Conservation (phyloP, 257 asterid genomes). For the Nyctanthes arbortristis region DNA sequence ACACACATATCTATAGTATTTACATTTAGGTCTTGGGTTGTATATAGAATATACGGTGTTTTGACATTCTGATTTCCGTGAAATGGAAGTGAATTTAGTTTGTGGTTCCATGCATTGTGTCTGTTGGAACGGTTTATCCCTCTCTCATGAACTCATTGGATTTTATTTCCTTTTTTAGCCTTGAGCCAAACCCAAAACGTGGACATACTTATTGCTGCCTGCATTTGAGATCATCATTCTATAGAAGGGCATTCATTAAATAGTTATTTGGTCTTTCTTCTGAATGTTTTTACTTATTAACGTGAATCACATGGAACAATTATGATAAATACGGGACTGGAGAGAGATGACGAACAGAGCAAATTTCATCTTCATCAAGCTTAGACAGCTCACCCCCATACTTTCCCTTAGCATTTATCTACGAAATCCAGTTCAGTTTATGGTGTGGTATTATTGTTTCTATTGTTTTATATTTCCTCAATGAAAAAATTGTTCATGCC, state of each 20-base stretch:
- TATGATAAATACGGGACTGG: no score
- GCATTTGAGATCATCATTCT: not conserved
- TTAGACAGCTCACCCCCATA: no score
- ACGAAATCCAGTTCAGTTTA: not conserved
- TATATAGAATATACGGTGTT: no score
- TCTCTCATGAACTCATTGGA: no score
- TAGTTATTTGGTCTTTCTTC: not conserved
- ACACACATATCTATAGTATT: no score
- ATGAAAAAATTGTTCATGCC: not conserved
- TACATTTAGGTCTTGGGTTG: no score
- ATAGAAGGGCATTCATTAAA: not conserved
- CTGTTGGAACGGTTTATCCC: no score
- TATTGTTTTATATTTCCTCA: not conserved
- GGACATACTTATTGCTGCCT: not conserved
- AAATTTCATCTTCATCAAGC: no score
- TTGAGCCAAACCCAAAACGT: not conserved
- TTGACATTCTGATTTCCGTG: no score
- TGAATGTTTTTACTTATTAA: not conserved
- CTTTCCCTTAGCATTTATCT: not conserved
- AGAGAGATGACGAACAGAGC: no score
- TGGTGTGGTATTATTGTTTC: not conserved
- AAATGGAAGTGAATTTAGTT: no score
- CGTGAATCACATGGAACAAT: not conserved
- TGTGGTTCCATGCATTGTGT: no score
- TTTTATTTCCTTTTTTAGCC: not conserved